Conservation (phyloP, 1,139 yeast species). For the Yamadazyma dendronema region DNA sequence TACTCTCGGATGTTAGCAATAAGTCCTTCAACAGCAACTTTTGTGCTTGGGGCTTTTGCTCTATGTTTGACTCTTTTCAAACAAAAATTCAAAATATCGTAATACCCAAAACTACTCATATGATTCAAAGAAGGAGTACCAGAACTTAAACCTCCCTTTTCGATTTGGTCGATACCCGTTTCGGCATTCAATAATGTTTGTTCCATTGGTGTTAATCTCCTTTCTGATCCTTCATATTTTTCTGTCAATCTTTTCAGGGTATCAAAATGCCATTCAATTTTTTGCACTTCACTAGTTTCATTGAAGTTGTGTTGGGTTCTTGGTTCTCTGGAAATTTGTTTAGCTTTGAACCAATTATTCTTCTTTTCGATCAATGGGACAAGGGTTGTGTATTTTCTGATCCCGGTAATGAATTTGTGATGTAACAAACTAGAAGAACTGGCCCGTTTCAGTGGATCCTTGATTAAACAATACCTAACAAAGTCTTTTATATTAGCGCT, state of each 20-base stretch:
- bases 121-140: no score
- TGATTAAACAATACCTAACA: slow-evolving; percentile 55
- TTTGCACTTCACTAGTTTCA: slow-evolving; percentile 6
- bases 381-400: slow-evolving; percentile 11
- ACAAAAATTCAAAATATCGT: slow-evolving; percentile 20
- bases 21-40: slow-evolving; percentile 39
- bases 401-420: slow-evolving; percentile 41
- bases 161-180: no score
- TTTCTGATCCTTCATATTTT: not conserved
- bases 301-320: slow-evolving; percentile 9
- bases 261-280: slow-evolving; percentile 23
- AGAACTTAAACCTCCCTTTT: no score
- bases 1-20: slow-evolving; percentile 35
- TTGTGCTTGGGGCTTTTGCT: slow-evolving; percentile 49
- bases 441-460: slow-evolving; percentile 56
- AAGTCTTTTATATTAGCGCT: slow-evolving; percentile 58
- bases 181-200: slow-evolving; percentile 14
- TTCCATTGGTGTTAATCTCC: slow-evolving; percentile 15
- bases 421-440: slow-evolving; percentile 43
- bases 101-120: slow-evolving; percentile 4
- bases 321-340: slow-evolving; percentile 10
- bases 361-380: slow-evolving; percentile 13
- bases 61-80: slow-evolving; percentile 43
- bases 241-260: slow-evolving; percentile 5
- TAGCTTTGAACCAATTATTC: slow-evolving; percentile 23